Evolutionary conservation across 176 grass and related monocot species (phyloP).

Genomic region (Zizania latifolia): DNA sequence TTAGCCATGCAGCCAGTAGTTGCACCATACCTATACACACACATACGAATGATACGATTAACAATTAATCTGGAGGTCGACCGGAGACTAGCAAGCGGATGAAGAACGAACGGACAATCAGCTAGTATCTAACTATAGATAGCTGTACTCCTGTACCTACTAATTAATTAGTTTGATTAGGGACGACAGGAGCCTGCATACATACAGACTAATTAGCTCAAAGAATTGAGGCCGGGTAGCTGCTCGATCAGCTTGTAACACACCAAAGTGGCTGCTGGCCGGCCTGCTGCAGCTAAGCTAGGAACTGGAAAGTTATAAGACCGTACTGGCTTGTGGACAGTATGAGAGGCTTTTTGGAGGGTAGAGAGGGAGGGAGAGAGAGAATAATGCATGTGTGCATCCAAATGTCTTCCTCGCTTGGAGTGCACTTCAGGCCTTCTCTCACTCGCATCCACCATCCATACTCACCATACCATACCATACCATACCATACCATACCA

Average conservation of each 20-base stretch:
- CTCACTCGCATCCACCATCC: constrained; percentile 47
- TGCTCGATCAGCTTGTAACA: constrained; percentile 14
- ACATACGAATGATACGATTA: not conserved
- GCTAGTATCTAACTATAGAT: too few relatives aligned
- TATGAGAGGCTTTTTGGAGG: constrained; percentile 40
- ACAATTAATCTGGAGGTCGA: not conserved
- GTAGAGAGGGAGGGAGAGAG: constrained; percentile 27
- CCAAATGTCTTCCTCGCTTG: constrained; percentile 67
- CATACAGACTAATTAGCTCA: not conserved
- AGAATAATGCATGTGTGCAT: not conserved
- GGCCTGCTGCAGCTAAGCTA: not conserved
- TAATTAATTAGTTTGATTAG: constrained; percentile 8
- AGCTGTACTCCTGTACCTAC: constrained; percentile 7
- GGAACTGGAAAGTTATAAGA: not conserved
- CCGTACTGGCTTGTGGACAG: constrained; percentile 20
- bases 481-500: not conserved
- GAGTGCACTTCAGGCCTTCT: constrained; percentile 83
- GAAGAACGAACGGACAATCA: not conserved
- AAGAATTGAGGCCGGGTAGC: not conserved
- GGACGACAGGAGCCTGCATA: too few relatives aligned
- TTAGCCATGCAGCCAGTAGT: constrained; percentile 13
- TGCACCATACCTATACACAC: constrained; percentile 28
- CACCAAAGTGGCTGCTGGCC: constrained; percentile 32
- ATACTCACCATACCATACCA: not conserved
- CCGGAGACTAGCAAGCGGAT: not conserved